Conservation (phyloP, 805 yeast species). For the Tetrapisispora phaffii region DNA sequence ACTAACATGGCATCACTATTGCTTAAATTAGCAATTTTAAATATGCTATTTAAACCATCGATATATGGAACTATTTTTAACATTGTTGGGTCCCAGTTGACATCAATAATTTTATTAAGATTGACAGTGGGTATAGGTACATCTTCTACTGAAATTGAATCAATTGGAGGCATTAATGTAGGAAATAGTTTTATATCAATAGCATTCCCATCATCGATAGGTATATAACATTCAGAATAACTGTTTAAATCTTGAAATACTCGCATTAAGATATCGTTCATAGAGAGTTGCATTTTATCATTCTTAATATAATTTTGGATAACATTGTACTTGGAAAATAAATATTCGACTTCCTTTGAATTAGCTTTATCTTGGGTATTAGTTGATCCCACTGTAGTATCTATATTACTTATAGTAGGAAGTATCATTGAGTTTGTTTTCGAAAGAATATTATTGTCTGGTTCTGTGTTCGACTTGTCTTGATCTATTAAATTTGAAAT, state of each 20-base stretch:
- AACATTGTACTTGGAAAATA: neutral
- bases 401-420: neutral
- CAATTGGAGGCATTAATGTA: constrained; percentile 69
- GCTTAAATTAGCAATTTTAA: constrained; percentile 65
- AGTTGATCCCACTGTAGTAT: neutral
- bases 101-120: constrained; percentile 63
- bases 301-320: neutral
- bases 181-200: constrained; percentile 94
- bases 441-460: neutral
- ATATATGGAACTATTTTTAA: constrained; percentile 75
- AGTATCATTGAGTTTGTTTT: neutral
- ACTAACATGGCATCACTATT: constrained; percentile 73
- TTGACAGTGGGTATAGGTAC: constrained; percentile 89
- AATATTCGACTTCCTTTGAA: neutral
- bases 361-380: neutral
- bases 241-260: constrained; percentile 89
- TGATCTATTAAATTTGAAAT: constrained; percentile 1
- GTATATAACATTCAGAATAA: constrained; percentile 92
- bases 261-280: constrained; percentile 76
- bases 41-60: constrained; percentile 78
- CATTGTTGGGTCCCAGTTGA: constrained; percentile 97
- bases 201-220: constrained; percentile 79
- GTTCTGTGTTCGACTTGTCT: neutral
- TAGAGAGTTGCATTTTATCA: constrained; percentile 32
- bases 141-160: constrained; percentile 64